Percentiles rank a stretch among this genome's conserved stretches.
These are phyloP conservation scores for Eimeria necatrix DNA, from an alignment of 169 alveolate species.

Conservation along the genomic window DNA sequence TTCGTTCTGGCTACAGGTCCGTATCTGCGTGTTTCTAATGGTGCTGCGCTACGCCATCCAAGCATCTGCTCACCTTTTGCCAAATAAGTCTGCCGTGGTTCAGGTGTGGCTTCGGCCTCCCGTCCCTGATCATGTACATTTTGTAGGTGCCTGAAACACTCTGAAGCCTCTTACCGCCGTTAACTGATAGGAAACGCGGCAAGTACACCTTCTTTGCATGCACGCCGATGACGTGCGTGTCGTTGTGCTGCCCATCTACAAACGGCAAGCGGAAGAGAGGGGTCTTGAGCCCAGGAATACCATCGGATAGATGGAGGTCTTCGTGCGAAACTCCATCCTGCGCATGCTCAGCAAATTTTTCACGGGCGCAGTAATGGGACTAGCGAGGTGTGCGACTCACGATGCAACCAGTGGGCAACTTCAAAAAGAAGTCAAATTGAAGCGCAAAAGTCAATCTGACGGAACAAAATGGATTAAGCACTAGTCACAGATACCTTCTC, in stretches of 20 bases:
- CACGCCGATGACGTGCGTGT: conserved; percentile 75
- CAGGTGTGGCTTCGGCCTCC: conserved; percentile 78
- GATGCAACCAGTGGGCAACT: background rate
- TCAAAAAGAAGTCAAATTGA: too few species aligned
- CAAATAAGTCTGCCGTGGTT: conserved; percentile 77
- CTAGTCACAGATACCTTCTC: background rate
- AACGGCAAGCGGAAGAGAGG: conserved; percentile 78
- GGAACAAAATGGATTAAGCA: too few species aligned
- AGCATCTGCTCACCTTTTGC: conserved; percentile 23
- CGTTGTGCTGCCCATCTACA: conserved; percentile 79
- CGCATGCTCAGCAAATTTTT: background rate
- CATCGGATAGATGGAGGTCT: conserved; percentile 69
- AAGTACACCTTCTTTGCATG: conserved; percentile 38
- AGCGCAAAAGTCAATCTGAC: too few species aligned
- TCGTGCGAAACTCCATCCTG: conserved; percentile 73
- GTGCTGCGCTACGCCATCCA: too few species aligned
- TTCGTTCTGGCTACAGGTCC: too few species aligned
- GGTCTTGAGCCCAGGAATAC: conserved; percentile 67
- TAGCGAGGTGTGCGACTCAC: background rate
- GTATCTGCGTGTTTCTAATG: too few species aligned
- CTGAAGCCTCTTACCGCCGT: conserved; percentile 44
- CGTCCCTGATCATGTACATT: conserved; percentile 65
- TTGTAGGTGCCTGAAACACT: conserved; percentile 59
- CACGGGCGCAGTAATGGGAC: too few species aligned
- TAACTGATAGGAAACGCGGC: conserved; percentile 47